These are phyloP conservation scores for Haplographium delicatum DNA, from an alignment of 495 filamentous ascomycete genomes.

Conservation along the genomic window DNA sequence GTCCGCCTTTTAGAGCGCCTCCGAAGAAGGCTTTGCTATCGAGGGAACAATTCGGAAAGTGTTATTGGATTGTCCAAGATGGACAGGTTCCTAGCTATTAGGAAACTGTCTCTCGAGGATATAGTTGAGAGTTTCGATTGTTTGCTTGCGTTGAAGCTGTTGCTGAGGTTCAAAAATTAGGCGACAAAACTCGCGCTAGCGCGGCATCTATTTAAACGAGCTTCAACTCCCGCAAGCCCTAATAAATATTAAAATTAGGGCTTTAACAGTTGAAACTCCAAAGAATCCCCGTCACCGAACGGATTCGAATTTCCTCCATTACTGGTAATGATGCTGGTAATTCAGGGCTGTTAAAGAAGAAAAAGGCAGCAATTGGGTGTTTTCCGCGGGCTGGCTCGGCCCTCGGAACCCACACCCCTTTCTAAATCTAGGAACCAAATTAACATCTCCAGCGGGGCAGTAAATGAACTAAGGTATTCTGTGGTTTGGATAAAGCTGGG, in stretches of 20 bases:
- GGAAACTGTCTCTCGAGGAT: slow-evolving; percentile 30
- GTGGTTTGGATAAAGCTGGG: no score
- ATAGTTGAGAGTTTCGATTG: not conserved
- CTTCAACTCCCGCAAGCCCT: not conserved
- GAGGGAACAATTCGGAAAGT: slow-evolving; percentile 27
- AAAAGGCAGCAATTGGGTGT: no score
- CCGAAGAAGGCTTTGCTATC: slow-evolving; percentile 39
- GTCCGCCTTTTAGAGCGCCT: slow-evolving; percentile 43
- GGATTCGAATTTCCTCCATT: no score
- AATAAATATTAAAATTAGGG: not conserved
- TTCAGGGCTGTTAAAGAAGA: no score
- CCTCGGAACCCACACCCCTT: no score
- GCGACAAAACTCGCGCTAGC: not conserved
- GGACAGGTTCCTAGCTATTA: slow-evolving; percentile 27
- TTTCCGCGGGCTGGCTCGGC: no score
- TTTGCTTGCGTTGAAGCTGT: not conserved
- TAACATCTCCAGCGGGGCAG: no score
- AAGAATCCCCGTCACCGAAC: no score
- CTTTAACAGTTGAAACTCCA: no score
- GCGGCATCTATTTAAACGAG: not conserved
- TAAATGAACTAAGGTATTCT: no score
- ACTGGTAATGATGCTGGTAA: no score
- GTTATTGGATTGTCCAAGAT: slow-evolving; percentile 21
- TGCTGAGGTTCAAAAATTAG: not conserved
- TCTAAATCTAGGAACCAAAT: no score